These are phyloP conservation scores for Alternaria gansuensis DNA, from an alignment of 2,329 filamentous ascomycete genomes.

Conservation along the genomic window DNA sequence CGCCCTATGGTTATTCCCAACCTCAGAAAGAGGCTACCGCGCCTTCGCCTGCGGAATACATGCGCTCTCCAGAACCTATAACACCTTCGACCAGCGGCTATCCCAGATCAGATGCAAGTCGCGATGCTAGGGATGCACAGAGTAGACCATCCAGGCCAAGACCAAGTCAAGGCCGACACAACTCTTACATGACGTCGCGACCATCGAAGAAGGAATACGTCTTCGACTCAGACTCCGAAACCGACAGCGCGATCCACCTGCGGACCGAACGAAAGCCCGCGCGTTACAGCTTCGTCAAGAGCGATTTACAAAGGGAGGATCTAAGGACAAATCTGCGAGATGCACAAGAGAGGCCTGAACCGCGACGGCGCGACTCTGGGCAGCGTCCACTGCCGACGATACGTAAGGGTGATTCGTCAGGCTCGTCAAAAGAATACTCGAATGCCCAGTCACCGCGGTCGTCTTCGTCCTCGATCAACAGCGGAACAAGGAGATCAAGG, in stretches of 20 bases:
- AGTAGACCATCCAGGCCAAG: conserved; percentile 40
- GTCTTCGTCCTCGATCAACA: conserved; percentile 44
- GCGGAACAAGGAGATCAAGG: conserved; percentile 27
- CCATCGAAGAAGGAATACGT: conserved; percentile 35
- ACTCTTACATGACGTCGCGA: conserved; percentile 33
- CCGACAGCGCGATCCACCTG: conserved; percentile 39
- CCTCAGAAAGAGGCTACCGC: conserved; percentile 45
- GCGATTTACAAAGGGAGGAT: conserved; percentile 48
- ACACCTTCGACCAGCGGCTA: conserved; percentile 50
- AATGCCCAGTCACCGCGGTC: conserved; percentile 44
- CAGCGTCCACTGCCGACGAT: conserved; percentile 26
- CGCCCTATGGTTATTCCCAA: conserved; percentile 58
- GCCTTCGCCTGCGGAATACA: conserved; percentile 53
- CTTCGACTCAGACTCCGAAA: conserved; percentile 46
- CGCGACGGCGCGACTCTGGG: conserved; percentile 28
- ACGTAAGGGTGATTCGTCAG: conserved; percentile 33
- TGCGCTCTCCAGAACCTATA: conserved; percentile 60
- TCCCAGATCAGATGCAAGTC: conserved; percentile 38
- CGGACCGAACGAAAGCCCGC: conserved; percentile 48
- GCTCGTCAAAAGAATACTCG: conserved; percentile 41
- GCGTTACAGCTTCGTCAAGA: conserved; percentile 54
- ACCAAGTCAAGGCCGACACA: conserved; percentile 39
- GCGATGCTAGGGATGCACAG: conserved; percentile 21
- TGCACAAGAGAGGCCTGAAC: conserved; percentile 29
- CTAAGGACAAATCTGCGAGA: conserved; percentile 40